A percentile compares a stretch with the other conserved stretches of the same genome.
Conservation (phyloP, 2,329 filamentous ascomycete species). For the Sclerotinia borealis region DNA sequence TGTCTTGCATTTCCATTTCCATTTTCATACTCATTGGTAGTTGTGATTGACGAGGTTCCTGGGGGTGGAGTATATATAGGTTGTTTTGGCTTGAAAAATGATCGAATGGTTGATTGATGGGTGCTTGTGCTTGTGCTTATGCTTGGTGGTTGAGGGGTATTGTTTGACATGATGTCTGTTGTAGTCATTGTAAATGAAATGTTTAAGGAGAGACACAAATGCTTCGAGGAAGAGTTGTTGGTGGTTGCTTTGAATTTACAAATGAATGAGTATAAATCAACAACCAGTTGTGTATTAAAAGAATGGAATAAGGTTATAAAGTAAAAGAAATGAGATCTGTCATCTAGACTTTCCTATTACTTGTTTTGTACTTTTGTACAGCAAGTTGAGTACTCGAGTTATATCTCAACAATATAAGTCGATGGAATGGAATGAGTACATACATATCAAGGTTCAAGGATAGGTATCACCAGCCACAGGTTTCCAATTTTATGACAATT, state of each 20-base stretch:
- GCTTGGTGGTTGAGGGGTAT: constrained; percentile 13
- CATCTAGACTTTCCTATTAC: not conserved
- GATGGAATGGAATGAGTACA: not conserved
- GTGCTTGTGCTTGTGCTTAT: too few species aligned
- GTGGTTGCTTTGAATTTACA: not conserved
- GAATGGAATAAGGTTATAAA: not conserved
- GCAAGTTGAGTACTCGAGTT: too few species aligned
- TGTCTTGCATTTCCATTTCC: not conserved
- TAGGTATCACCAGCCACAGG: not conserved
- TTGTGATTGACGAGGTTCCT: constrained; percentile 16
- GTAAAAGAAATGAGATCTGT: not conserved
- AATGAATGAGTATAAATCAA: not conserved
- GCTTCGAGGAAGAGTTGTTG: not conserved
- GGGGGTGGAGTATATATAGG: constrained; percentile 41
- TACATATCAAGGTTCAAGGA: not conserved
- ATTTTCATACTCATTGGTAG: not conserved
- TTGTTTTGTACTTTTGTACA: not conserved
- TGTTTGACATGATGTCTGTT: constrained; percentile 1
- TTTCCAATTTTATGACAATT: not conserved
- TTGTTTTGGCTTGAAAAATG: constrained; percentile 51
- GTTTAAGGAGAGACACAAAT: not conserved
- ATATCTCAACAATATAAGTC: not conserved
- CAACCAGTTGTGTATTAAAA: not conserved
- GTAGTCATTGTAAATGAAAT: not conserved
- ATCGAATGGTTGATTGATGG: constrained; percentile 52